Percentiles rank a stretch among this genome's conserved stretches.
Conservation (phyloP, 192 early-diverging fungal genomes). For the Phlyctochytrium planicorne region DNA sequence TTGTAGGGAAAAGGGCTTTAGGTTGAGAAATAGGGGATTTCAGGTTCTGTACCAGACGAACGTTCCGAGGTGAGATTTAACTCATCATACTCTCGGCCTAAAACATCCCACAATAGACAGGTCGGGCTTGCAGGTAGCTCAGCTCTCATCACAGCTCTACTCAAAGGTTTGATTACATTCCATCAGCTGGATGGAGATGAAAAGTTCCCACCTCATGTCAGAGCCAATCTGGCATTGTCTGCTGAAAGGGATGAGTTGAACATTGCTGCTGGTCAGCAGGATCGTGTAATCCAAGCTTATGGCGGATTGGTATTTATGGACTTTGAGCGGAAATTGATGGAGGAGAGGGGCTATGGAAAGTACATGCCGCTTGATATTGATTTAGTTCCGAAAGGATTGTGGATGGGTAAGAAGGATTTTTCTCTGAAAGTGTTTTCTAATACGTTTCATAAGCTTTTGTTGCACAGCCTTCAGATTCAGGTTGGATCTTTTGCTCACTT, state of each 20-base stretch:
- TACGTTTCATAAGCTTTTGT: slow-evolving; percentile 46
- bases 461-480: slow-evolving; percentile 53
- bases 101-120: slow-evolving; percentile 20
- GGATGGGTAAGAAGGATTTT: slow-evolving; percentile 25
- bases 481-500: slow-evolving; percentile 12
- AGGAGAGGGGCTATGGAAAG: slow-evolving; percentile 45
- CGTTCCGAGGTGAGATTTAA: slow-evolving; percentile 57
- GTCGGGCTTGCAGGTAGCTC: slow-evolving; percentile 50
- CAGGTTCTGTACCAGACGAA: slow-evolving; percentile 52
- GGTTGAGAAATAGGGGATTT: slow-evolving; percentile 49
- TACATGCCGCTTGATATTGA: slow-evolving; percentile 42
- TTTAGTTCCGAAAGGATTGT: slow-evolving; percentile 40
- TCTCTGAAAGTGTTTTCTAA: not conserved
- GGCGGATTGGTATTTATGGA: slow-evolving; percentile 67
- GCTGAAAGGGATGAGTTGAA: slow-evolving; percentile 57
- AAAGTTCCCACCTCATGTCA: slow-evolving; percentile 46
- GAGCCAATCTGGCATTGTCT: slow-evolving; percentile 52
- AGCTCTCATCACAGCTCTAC: slow-evolving; percentile 57
- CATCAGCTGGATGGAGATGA: slow-evolving; percentile 19
- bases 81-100: not conserved
- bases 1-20: slow-evolving; percentile 27
- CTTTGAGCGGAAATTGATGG: slow-evolving; percentile 51
- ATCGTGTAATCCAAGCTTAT: slow-evolving; percentile 63
- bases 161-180: slow-evolving; percentile 43
- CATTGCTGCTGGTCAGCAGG: slow-evolving; percentile 61